A percentile compares a stretch with the other conserved stretches of the same genome.
Evolutionary conservation across 495 filamentous ascomycete species (phyloP).

Genomic region (Talaromyces stipitatus): DNA sequence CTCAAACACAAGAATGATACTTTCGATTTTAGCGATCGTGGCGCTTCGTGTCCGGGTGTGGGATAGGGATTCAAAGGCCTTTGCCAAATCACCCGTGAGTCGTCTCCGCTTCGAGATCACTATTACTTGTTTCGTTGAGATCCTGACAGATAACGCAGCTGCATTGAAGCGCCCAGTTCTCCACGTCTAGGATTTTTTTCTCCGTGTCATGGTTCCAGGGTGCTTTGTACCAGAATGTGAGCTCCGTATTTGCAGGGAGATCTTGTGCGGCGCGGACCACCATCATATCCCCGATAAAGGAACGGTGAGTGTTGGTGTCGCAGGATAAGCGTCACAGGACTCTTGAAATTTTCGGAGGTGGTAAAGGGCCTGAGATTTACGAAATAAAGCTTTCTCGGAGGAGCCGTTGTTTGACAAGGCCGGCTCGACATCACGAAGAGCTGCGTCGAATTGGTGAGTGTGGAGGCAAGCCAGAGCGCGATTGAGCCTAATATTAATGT

Average conservation of each 20-base stretch:
- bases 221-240: constrained; percentile 30
- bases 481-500: constrained; percentile 24
- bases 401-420: constrained; percentile 15
- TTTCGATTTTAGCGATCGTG: constrained; percentile 10
- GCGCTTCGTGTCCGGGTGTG: not conserved
- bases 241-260: constrained; percentile 40
- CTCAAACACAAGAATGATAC: constrained; percentile 12
- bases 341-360: constrained; percentile 31
- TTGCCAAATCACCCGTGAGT: constrained; percentile 6
- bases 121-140: constrained; percentile 8
- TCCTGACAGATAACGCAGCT: constrained; percentile 33
- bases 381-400: constrained; percentile 39
- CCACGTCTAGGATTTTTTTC: constrained; percentile 11
- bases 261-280: constrained; percentile 42
- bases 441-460: constrained; percentile 37
- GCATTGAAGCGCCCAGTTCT: constrained; percentile 43
- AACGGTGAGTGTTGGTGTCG: constrained; percentile 31
- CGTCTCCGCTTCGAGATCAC: constrained; percentile 8
- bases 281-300: constrained; percentile 55
- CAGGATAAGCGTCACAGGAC: constrained; percentile 30
- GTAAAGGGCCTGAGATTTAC: constrained; percentile 40
- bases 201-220: constrained; percentile 16
- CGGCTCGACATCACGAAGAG: constrained; percentile 33
- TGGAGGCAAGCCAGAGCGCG: constrained; percentile 39
- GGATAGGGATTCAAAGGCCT: constrained; percentile 1